Evolutionary conservation across 2,329 filamentous ascomycete genomes (phyloP).

Genomic region (Sordariomycetes sp.): DNA sequence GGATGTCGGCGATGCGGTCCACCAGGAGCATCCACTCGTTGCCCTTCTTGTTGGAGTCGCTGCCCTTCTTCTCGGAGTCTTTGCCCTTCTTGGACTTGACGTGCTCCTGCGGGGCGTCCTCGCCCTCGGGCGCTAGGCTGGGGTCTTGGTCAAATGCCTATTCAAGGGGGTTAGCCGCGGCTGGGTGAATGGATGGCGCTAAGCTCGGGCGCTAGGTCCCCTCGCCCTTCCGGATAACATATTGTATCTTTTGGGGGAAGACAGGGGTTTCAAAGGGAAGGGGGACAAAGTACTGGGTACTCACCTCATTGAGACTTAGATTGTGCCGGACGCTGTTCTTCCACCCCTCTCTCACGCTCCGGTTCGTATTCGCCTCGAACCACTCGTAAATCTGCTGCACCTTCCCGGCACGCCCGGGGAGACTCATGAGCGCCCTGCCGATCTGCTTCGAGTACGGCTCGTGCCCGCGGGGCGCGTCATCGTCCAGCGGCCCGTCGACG

Average conservation of each 20-base stretch:
- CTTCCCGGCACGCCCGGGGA: conserved; percentile 57
- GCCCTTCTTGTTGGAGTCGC: conserved; percentile 37
- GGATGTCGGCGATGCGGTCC: conserved; percentile 63
- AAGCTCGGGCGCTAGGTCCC: too few species aligned
- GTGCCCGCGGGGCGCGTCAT: background rate
- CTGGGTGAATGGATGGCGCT: too few species aligned
- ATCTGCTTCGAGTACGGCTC: conserved; percentile 74
- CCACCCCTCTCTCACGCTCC: conserved; percentile 90
- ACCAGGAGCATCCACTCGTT: conserved; percentile 69
- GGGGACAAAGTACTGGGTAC: conserved; percentile 7
- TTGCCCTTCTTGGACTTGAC: too few species aligned
- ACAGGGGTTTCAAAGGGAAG: too few species aligned
- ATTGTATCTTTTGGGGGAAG: background rate
- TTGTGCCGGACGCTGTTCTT: conserved; percentile 95
- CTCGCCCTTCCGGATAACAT: too few species aligned
- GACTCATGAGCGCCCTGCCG: conserved; percentile 61
- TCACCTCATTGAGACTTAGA: conserved; percentile 87
- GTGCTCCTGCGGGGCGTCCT: too few species aligned
- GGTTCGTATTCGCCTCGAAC: conserved; percentile 75
- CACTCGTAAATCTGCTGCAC: conserved; percentile 84
- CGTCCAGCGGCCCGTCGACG: background rate
- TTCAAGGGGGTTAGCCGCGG: background rate
- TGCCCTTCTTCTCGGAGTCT: conserved; percentile 41
- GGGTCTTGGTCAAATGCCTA: too few species aligned
- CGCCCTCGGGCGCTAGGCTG: too few species aligned